Evolutionary conservation across 2,329 filamentous ascomycete genomes (phyloP).

Genomic region (Alternaria arbusti): DNA sequence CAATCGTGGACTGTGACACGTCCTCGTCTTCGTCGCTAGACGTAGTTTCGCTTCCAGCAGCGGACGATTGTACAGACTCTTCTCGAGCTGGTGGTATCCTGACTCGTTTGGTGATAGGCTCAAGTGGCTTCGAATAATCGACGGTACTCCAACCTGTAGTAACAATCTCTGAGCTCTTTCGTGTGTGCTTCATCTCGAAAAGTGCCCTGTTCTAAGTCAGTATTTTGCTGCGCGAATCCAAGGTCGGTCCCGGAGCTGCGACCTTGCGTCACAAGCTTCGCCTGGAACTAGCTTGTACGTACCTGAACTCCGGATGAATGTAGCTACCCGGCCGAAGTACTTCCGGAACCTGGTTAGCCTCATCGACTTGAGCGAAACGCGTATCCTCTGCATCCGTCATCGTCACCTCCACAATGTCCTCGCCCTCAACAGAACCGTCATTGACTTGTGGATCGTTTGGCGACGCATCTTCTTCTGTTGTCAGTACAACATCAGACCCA

Average conservation of each 20-base stretch:
- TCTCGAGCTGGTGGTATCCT: constrained; percentile 39
- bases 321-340: constrained; percentile 62
- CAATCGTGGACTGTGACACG: constrained; percentile 26
- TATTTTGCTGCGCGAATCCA: background rate
- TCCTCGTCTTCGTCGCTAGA: constrained; percentile 47
- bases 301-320: constrained; percentile 67
- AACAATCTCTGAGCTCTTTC: constrained; percentile 61
- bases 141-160: constrained; percentile 73
- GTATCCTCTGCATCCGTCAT: constrained; percentile 70
- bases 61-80: constrained; percentile 43
- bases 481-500: constrained; percentile 73
- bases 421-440: constrained; percentile 81
- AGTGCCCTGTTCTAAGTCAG: constrained; percentile 49
- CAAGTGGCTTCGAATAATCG: constrained; percentile 65
- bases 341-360: constrained; percentile 30
- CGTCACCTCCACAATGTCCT: constrained; percentile 89
- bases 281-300: background rate
- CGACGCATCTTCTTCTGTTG: constrained; percentile 67
- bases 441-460: constrained; percentile 75
- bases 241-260: background rate
- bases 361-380: constrained; percentile 20
- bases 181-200: constrained; percentile 77
- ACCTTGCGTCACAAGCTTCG: background rate
- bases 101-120: constrained; percentile 59
- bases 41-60: constrained; percentile 31